Conservation (phyloP, 495 filamentous ascomycete genomes). For the Darksidea phi region DNA sequence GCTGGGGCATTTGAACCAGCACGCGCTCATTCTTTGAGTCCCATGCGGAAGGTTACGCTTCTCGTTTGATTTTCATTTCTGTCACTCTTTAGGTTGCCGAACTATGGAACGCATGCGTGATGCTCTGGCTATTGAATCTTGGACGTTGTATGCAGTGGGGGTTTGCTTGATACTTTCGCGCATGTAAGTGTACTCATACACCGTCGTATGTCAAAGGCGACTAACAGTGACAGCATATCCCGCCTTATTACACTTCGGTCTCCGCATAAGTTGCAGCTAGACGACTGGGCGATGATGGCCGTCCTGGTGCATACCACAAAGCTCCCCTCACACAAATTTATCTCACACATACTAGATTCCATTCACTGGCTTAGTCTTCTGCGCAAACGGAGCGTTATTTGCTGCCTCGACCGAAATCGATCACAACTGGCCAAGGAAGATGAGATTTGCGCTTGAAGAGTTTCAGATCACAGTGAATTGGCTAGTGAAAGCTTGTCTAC, state of each 20-base stretch:
- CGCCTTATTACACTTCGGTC: conserved; percentile 48
- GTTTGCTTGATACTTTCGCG: conserved; percentile 43
- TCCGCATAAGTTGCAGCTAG: conserved; percentile 50
- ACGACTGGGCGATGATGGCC: conserved; percentile 61
- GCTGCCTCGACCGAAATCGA: conserved; percentile 29
- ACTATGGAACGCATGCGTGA: conserved; percentile 2
- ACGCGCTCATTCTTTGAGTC: too few relatives aligned
- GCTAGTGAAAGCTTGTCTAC: conserved; percentile 55
- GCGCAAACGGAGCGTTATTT: conserved; percentile 55
- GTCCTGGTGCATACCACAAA: conserved; percentile 43
- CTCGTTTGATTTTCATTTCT: background rate
- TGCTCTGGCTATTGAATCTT: conserved; percentile 47
- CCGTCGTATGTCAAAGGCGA: background rate
- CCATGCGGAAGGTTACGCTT: too few relatives aligned
- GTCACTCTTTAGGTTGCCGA: background rate
- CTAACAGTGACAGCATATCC: conserved; percentile 26
- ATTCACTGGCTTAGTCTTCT: conserved; percentile 50
- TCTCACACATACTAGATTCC: conserved; percentile 12
- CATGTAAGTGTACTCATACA: conserved; percentile 29
- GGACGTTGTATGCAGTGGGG: conserved; percentile 50
- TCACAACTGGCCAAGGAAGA: conserved; percentile 57
- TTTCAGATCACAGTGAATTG: conserved; percentile 51
- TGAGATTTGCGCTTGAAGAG: conserved; percentile 51
- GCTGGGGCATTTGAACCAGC: too few relatives aligned
- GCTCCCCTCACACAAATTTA: background rate